phyloP scores from a whole-genome alignment of 108 stramenopile genomes.

The Stephanodiscus triporus region DNA sequence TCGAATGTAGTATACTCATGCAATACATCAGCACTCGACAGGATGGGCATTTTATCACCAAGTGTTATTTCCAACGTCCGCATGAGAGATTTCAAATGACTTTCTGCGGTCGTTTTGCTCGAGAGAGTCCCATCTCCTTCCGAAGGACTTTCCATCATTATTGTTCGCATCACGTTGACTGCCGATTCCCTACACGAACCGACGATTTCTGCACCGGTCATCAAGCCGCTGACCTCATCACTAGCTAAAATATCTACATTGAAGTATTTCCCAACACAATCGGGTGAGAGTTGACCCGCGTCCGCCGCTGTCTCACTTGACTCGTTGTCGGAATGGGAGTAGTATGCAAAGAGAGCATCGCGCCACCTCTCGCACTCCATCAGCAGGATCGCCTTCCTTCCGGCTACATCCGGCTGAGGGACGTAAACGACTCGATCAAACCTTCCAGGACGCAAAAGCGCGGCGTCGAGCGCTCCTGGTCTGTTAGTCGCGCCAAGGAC shows the following conservation, averaged over 20 bases:
- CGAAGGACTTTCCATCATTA: constrained; percentile 21
- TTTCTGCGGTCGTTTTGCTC: neutral
- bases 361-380: constrained; percentile 72
- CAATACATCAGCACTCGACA: constrained; percentile 45
- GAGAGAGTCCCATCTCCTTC: neutral
- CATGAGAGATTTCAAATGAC: constrained; percentile 31
- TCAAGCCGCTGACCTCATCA: constrained; percentile 56
- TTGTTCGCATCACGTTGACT: constrained; percentile 50
- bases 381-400: constrained; percentile 84
- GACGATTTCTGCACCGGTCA: constrained; percentile 90
- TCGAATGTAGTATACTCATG: constrained; percentile 57
- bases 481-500: constrained; percentile 98
- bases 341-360: constrained; percentile 16
- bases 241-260: constrained; percentile 61
- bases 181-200: constrained; percentile 82
- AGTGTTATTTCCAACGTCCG: constrained; percentile 28
- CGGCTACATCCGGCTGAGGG: constrained; percentile 89
- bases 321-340: neutral
- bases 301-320: neutral
- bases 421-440: constrained; percentile 91
- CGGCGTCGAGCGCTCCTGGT: constrained; percentile 88
- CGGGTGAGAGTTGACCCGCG: neutral
- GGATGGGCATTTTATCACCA: constrained; percentile 44
- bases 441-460: constrained; percentile 95
- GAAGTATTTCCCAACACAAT: constrained; percentile 16